Conservation (phyloP, 1,139 yeast genomes). For the Suhomyces choctaworum region DNA sequence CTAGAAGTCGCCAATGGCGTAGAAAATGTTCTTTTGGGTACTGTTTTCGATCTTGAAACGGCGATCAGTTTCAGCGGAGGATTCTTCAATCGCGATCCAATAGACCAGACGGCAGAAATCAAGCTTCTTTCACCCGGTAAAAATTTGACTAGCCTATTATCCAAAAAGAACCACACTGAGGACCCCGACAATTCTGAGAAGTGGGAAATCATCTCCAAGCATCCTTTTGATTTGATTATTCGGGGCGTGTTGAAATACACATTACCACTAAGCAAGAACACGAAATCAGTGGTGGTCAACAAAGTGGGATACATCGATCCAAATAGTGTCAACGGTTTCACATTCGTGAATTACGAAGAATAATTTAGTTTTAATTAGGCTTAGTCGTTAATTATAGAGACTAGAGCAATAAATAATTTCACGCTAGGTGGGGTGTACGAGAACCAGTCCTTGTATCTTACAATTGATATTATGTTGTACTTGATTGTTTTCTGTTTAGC, state of each 20-base stretch:
- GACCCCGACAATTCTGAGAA: constrained; percentile 48
- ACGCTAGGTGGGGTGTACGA: too few relatives aligned
- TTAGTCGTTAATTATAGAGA: too few relatives aligned
- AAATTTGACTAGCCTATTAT: constrained; percentile 45
- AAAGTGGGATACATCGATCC: constrained; percentile 64
- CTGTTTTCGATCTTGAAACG: constrained; percentile 63
- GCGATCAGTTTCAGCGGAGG: constrained; percentile 79
- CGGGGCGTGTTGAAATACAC: constrained; percentile 81
- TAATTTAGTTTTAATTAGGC: not conserved
- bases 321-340: constrained; percentile 13
- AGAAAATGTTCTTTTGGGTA: constrained; percentile 78
- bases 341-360: constrained; percentile 3
- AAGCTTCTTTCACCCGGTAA: constrained; percentile 76
- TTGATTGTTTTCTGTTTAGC: too few relatives aligned
- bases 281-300: constrained; percentile 62
- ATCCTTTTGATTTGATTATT: constrained; percentile 84
- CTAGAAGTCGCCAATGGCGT: constrained; percentile 21
- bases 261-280: constrained; percentile 61
- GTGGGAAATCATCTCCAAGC: constrained; percentile 75
- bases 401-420: too few relatives aligned
- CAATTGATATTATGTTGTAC: too few relatives aligned
- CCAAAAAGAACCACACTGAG: constrained; percentile 12
- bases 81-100: constrained; percentile 61
- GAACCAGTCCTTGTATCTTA: too few relatives aligned
- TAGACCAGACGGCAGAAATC: constrained; percentile 63